These are phyloP conservation scores for Wallemia mellicola DNA, from an alignment of 1,284 basidiomycete genomes.

Conservation along the genomic window DNA sequence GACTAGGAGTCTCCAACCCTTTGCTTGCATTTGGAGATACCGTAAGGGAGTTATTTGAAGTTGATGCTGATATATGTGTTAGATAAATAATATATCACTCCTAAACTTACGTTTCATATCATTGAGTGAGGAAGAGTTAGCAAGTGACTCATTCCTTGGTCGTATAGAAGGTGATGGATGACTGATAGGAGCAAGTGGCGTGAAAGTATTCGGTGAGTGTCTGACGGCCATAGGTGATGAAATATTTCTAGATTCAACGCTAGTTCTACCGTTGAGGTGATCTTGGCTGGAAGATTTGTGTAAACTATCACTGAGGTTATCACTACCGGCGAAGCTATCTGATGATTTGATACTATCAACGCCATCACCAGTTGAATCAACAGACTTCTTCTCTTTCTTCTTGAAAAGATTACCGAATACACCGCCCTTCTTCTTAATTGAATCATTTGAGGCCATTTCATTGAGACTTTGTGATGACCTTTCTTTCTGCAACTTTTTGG, in stretches of 20 bases:
- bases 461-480: constrained; percentile 4
- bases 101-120: background rate
- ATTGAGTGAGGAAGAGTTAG: background rate
- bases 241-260: constrained; percentile 1
- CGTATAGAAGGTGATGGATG: background rate
- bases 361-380: background rate
- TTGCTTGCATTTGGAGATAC: background rate
- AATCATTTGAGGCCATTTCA: constrained; percentile 25
- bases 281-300: background rate
- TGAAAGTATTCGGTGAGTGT: constrained; percentile 3
- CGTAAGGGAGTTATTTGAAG: background rate
- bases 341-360: background rate
- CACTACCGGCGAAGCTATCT: background rate
- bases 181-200: constrained; percentile 3
- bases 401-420: constrained; percentile 46
- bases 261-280: background rate
- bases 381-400: constrained; percentile 32
- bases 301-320: background rate
- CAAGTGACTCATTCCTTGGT: constrained; percentile 3
- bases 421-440: constrained; percentile 25
- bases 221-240: constrained; percentile 2
- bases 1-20: background rate
- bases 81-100: background rate
- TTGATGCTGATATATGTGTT: background rate
- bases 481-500: constrained; percentile 20